phyloP scores from a whole-genome alignment of 352 stramenopile genomes.

The Pythium plurisporium region DNA sequence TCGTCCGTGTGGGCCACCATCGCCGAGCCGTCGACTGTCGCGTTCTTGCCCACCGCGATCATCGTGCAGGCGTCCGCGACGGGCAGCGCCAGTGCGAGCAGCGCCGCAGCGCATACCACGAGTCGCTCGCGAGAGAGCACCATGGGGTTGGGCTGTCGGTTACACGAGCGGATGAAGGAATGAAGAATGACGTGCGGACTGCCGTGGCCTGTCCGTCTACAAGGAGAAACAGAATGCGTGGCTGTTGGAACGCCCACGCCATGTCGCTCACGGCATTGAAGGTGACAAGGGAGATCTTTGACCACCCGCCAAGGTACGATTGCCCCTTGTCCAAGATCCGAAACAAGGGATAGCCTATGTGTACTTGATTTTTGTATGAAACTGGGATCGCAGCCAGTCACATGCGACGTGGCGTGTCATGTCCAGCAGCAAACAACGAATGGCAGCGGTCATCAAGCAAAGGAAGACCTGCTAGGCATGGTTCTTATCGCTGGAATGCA shows the following conservation, averaged over 20 bases:
- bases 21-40: slow-evolving; percentile 58
- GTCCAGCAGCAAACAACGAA: too few relatives aligned
- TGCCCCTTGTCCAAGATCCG: too few relatives aligned
- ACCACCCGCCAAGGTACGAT: slow-evolving; percentile 1
- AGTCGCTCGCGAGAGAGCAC: background rate
- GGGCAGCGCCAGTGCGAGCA: background rate
- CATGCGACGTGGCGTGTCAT: too few relatives aligned
- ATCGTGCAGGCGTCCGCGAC: slow-evolving; percentile 63
- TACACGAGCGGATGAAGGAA: background rate
- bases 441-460: too few relatives aligned
- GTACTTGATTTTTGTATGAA: too few relatives aligned
- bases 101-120: slow-evolving; percentile 1
- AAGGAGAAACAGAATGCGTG: background rate
- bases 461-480: too few relatives aligned
- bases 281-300: background rate
- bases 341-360: too few relatives aligned
- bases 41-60: slow-evolving; percentile 61
- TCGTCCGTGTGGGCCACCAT: slow-evolving; percentile 75
- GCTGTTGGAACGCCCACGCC: background rate
- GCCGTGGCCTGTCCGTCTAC: background rate
- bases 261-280: slow-evolving; percentile 2
- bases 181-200: background rate
- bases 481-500: too few relatives aligned
- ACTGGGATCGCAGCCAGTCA: too few relatives aligned
- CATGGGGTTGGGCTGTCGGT: background rate